Evolutionary conservation across 805 yeast genomes (phyloP).

Genomic region (Ogataea nakhonphanomensis): DNA sequence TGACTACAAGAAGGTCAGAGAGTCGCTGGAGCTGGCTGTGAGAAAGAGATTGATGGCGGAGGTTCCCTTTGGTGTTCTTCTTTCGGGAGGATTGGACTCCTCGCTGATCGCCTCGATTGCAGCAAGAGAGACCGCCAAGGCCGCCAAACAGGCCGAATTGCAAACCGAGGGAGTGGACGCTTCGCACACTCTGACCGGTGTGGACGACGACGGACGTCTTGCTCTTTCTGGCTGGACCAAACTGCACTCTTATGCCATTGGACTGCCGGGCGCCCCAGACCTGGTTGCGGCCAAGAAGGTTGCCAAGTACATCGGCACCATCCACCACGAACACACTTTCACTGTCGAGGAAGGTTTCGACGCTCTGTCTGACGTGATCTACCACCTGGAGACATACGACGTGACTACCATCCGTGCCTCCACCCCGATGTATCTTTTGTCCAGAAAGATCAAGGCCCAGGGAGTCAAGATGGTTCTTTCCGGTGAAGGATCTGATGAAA

Average conservation of each 20-base stretch:
- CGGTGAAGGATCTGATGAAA: constrained; percentile 99
- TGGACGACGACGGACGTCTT: constrained; percentile 83
- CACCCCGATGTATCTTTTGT: constrained; percentile 95
- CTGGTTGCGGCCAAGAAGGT: constrained; percentile 93
- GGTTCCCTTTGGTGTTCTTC: constrained; percentile 96
- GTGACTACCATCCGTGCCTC: constrained; percentile 99
- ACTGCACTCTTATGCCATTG: constrained; percentile 95
- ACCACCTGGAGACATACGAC: constrained; percentile 95
- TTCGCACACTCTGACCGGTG: constrained; percentile 78
- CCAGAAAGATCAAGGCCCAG: constrained; percentile 97
- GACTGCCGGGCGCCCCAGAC: constrained; percentile 98
- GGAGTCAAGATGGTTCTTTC: constrained; percentile 99
- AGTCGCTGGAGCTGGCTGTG: constrained; percentile 86
- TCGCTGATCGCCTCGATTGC: constrained; percentile 96
- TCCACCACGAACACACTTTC: constrained; percentile 97
- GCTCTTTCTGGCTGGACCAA: constrained; percentile 72
- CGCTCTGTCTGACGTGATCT: constrained; percentile 89
- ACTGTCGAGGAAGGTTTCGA: constrained; percentile 96
- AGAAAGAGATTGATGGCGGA: constrained; percentile 99
- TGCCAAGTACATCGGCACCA: constrained; percentile 92
- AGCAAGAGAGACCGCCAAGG: constrained; percentile 88
- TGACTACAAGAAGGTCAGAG: constrained; percentile 70
- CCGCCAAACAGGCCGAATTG: constrained; percentile 48
- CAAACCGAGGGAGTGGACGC: constrained; percentile 54
- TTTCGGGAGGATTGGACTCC: constrained; percentile 97